These are phyloP conservation scores for Juncus effusus DNA, from an alignment of 176 grass and related monocot genomes.

Conservation along the genomic window DNA sequence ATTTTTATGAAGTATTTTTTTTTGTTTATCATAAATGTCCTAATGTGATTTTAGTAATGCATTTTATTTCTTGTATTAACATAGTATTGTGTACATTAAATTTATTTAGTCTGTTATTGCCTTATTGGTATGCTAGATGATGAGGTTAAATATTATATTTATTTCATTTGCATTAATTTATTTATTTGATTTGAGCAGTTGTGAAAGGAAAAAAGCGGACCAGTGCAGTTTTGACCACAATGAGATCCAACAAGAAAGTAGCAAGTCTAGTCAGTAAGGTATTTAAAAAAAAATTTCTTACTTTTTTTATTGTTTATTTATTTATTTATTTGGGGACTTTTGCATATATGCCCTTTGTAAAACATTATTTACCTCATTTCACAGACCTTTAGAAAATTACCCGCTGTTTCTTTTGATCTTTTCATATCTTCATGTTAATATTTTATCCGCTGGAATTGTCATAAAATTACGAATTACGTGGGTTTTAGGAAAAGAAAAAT, in stretches of 20 bases:
- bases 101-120: neutral
- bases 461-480: neutral
- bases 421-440: no score
- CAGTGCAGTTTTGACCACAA: constrained; percentile 49
- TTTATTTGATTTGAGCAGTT: constrained; percentile 40
- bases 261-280: constrained; percentile 93
- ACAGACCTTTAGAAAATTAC: no score
- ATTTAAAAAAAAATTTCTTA: constrained; percentile 18
- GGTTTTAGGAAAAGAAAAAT: neutral
- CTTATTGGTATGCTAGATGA: no score
- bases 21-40: no score
- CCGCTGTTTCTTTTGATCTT: no score
- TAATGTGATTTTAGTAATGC: neutral
- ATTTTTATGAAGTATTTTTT: no score
- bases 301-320: neutral
- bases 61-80: neutral
- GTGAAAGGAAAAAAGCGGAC: constrained; percentile 59
- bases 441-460: neutral
- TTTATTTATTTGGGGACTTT: neutral
- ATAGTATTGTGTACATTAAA: constrained; percentile 2
- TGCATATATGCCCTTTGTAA: neutral
- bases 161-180: neutral
- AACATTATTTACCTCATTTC: no score
- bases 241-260: constrained; percentile 97
- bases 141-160: no score